Conservation (phyloP, 2,329 filamentous ascomycete species). For the Nakataea oryzae region DNA sequence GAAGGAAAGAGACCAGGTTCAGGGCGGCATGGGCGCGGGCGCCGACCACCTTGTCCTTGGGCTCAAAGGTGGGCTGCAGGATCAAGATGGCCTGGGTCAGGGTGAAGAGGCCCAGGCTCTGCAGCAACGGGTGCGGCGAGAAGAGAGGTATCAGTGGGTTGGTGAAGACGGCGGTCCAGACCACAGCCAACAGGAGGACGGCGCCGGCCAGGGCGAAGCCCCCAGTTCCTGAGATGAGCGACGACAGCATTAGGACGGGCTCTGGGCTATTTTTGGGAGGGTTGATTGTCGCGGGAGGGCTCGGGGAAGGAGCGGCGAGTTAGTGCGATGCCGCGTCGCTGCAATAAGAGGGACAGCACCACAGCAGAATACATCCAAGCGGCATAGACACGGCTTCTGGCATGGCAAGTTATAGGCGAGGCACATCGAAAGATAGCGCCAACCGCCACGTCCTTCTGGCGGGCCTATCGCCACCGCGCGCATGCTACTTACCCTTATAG, state of each 20-base stretch:
- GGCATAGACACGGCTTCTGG: neutral
- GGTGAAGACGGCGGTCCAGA: conserved; percentile 70
- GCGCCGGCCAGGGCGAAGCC: conserved; percentile 47
- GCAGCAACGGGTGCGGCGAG: conserved; percentile 73
- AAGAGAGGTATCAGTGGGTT: conserved; percentile 62
- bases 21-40: conserved; percentile 57
- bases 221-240: conserved; percentile 51
- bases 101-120: conserved; percentile 58
- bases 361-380: neutral
- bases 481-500: conserved; percentile 49
- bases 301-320: neutral
- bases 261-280: neutral
- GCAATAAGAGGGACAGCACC: neutral
- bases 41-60: conserved; percentile 57
- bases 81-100: conserved; percentile 72
- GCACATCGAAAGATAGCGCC: neutral
- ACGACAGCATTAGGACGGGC: neutral
- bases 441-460: neutral
- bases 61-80: conserved; percentile 69
- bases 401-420: neutral
- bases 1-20: conserved; percentile 52
- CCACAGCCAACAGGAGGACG: conserved; percentile 49
- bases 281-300: neutral
- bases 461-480: neutral
- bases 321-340: neutral